Percentiles rank a stretch among this genome's conserved stretches.
These are phyloP conservation scores for Rhizophlyctis rosea DNA, from an alignment of 192 early-diverging fungal genomes.

Conservation along the genomic window DNA sequence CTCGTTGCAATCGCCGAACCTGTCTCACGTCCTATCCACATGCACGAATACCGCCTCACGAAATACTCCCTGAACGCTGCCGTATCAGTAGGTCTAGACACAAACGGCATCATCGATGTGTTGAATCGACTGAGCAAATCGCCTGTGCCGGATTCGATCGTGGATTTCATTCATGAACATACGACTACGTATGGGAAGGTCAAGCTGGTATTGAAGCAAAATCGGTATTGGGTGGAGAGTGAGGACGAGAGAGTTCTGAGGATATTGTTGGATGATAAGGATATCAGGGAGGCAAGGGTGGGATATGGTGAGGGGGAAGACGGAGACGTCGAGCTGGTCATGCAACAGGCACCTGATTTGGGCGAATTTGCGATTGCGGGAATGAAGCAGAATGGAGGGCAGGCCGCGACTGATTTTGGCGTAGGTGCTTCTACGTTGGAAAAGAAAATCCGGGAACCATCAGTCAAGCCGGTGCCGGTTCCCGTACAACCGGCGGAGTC, in stretches of 20 bases:
- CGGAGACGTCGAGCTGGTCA: constrained; percentile 9
- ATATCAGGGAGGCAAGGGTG: constrained; percentile 65
- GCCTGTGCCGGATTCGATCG: constrained; percentile 63
- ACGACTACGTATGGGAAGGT: constrained; percentile 94
- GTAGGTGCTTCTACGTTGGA: too few relatives aligned
- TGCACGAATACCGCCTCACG: constrained; percentile 93
- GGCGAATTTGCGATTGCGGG: constrained; percentile 14
- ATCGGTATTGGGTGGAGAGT: constrained; percentile 91
- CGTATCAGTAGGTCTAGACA: constrained; percentile 91
- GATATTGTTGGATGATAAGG: constrained; percentile 67
- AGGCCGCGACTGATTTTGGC: not conserved
- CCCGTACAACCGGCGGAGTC: not conserved
- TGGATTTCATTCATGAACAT: constrained; percentile 71
- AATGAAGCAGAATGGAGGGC: not conserved
- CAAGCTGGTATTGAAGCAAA: constrained; percentile 93
- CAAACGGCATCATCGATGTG: constrained; percentile 86
- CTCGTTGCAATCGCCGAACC: constrained; percentile 90
- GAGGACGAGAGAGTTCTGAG: constrained; percentile 77
- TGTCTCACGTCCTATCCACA: constrained; percentile 49
- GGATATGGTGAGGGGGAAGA: constrained; percentile 8
- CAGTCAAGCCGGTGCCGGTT: too few relatives aligned
- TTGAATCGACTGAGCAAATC: constrained; percentile 88
- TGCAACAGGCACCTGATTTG: constrained; percentile 17
- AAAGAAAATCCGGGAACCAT: too few relatives aligned
- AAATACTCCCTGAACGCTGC: constrained; percentile 95